Evolutionary conservation across 805 yeast species (phyloP).

Genomic region (Yamadazyma laniorum): DNA sequence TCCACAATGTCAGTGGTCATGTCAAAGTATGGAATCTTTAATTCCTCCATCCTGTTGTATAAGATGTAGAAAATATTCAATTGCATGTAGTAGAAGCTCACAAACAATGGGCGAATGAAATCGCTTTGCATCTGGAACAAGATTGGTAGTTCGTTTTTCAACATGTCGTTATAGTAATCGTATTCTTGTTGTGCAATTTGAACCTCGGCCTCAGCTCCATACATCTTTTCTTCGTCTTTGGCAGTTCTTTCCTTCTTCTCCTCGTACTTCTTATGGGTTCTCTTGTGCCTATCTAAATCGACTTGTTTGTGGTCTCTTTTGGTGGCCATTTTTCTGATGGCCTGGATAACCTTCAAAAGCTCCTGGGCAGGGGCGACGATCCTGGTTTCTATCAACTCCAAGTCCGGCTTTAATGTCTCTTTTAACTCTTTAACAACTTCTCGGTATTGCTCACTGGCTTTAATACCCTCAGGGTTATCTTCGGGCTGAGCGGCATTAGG

Average conservation of each 20-base stretch:
- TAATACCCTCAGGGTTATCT: slow-evolving; percentile 95
- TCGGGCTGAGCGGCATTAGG: slow-evolving; percentile 84
- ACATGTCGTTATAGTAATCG: slow-evolving; percentile 92
- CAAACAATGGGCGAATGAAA: slow-evolving; percentile 90
- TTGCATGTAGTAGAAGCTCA: slow-evolving; percentile 95
- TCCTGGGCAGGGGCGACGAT: slow-evolving; percentile 92
- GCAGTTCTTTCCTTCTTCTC: slow-evolving; percentile 78
- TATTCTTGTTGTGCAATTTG: slow-evolving; percentile 92
- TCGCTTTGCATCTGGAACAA: slow-evolving; percentile 87
- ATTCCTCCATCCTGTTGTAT: slow-evolving; percentile 87
- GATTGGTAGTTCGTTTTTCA: slow-evolving; percentile 85
- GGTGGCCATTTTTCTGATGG: slow-evolving; percentile 88
- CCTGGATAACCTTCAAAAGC: slow-evolving; percentile 72
- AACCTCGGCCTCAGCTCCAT: slow-evolving; percentile 84
- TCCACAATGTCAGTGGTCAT: slow-evolving; percentile 79
- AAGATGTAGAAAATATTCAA: slow-evolving; percentile 93
- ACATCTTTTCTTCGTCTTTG: slow-evolving; percentile 89
- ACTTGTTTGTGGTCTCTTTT: slow-evolving; percentile 95
- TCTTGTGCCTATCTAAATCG: slow-evolving; percentile 84
- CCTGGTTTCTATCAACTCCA: slow-evolving; percentile 86
- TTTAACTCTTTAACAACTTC: slow-evolving; percentile 85
- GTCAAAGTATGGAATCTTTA: slow-evolving; percentile 96
- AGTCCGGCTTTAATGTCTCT: slow-evolving; percentile 83
- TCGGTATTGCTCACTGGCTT: slow-evolving; percentile 89
- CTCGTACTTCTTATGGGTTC: slow-evolving; percentile 68